These are phyloP conservation scores for Corymbia maculata DNA, from an alignment of 345 rosid genomes.

Conservation along the genomic window DNA sequence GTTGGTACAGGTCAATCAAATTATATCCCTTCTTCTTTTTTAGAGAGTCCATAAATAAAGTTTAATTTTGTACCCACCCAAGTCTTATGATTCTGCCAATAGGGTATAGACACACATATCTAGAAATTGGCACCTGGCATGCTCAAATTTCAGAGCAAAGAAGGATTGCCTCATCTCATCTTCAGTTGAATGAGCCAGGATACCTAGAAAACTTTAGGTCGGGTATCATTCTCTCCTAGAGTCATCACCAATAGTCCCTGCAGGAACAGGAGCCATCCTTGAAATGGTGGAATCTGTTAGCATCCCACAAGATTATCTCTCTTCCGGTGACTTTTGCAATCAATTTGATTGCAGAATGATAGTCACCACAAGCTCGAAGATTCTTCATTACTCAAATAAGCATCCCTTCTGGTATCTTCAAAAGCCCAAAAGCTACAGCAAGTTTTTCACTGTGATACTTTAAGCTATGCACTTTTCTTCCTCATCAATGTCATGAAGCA, in stretches of 20 bases:
- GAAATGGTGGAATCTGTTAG: constrained; percentile 76
- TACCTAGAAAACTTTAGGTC: background rate
- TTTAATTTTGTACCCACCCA: background rate
- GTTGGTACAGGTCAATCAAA: background rate
- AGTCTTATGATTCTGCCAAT: background rate
- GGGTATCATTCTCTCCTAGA: background rate
- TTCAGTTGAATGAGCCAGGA: background rate
- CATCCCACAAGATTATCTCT: constrained; percentile 75
- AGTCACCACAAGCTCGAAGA: constrained; percentile 79
- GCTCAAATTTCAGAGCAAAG: background rate
- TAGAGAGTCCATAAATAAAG: background rate
- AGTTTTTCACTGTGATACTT: constrained; percentile 64
- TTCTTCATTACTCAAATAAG: constrained; percentile 74
- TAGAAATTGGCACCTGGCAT: background rate
- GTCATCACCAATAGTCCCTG: constrained; percentile 63
- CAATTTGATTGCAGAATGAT: constrained; percentile 62
- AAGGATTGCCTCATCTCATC: background rate
- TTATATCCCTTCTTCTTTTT: background rate
- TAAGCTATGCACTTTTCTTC: constrained; percentile 68
- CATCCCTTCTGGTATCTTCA: constrained; percentile 57
- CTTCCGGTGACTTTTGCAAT: constrained; percentile 55
- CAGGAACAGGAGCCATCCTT: constrained; percentile 71
- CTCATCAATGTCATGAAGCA: constrained; percentile 75
- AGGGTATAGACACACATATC: background rate
- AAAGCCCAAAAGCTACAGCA: constrained; percentile 77